Conservation (phyloP, 1,284 basidiomycete species). For the Blastosporella zonata region DNA sequence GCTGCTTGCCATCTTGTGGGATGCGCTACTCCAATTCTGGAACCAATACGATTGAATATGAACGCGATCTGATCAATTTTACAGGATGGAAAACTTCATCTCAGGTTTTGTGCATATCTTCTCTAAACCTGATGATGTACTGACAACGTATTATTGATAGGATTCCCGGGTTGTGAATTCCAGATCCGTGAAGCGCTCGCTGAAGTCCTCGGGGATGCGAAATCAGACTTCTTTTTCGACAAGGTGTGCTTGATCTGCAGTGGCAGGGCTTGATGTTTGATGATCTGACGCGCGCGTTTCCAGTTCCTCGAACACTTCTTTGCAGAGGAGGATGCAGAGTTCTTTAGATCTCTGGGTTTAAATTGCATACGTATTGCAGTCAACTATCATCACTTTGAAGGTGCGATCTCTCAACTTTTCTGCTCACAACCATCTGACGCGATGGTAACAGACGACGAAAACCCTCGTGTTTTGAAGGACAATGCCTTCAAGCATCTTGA, state of each 20-base stretch:
- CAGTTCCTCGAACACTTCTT: constrained; percentile 76
- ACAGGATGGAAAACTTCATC: constrained; percentile 36
- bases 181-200: constrained; percentile 64
- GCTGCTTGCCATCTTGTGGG: background rate
- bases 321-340: constrained; percentile 59
- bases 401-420: constrained; percentile 21
- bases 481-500: constrained; percentile 58
- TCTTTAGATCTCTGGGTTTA: constrained; percentile 65
- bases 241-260: constrained; percentile 41
- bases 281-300: background rate
- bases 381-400: constrained; percentile 68
- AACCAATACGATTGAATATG: background rate
- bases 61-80: background rate
- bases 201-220: constrained; percentile 59
- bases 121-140: no score
- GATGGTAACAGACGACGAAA: constrained; percentile 48
- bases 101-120: constrained; percentile 20
- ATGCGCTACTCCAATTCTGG: background rate
- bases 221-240: constrained; percentile 76
- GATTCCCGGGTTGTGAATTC: constrained; percentile 36
- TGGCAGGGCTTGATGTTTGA: background rate
- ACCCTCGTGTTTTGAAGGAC: constrained; percentile 56
- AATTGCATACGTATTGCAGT: constrained; percentile 70
- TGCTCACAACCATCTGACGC: background rate
- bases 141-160: constrained; percentile 20